Conservation (phyloP, 805 yeast species). For the Candida ipomoeae region DNA sequence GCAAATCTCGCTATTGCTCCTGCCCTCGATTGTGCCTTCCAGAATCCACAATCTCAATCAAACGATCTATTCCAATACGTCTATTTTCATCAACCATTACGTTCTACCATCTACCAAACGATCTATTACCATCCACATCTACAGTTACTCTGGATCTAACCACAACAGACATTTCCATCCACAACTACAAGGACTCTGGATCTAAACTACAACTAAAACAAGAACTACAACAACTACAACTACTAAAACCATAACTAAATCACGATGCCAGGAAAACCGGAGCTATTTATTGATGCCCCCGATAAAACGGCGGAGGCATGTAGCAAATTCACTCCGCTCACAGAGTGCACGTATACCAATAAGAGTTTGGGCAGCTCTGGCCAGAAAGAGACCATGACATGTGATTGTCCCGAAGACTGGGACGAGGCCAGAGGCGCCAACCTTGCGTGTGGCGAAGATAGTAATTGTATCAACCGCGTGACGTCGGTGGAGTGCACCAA, state of each 20-base stretch:
- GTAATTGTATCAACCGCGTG: slow-evolving; percentile 87
- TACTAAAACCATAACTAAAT: slow-evolving; percentile 1
- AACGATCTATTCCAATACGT: too few relatives aligned
- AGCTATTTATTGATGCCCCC: slow-evolving; percentile 37
- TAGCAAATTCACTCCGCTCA: slow-evolving; percentile 50
- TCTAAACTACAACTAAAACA: too few relatives aligned
- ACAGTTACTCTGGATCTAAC: too few relatives aligned
- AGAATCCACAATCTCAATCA: too few relatives aligned
- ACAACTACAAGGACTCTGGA: too few relatives aligned
- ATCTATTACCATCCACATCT: too few relatives aligned
- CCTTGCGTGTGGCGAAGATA: slow-evolving; percentile 75
- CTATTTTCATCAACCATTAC: too few relatives aligned
- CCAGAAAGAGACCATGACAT: slow-evolving; percentile 80
- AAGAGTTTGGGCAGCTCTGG: slow-evolving; percentile 66
- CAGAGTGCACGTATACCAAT: slow-evolving; percentile 57
- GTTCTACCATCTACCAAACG: too few relatives aligned
- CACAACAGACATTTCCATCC: too few relatives aligned
- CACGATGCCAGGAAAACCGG: slow-evolving; percentile 6
- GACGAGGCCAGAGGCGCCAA: slow-evolving; percentile 34
- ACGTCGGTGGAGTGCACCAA: slow-evolving; percentile 90
- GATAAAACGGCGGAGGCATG: slow-evolving; percentile 70
- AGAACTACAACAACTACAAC: background rate
- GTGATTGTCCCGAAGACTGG: slow-evolving; percentile 73
- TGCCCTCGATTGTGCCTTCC: too few relatives aligned
- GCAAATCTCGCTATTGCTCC: too few relatives aligned